Base-by-base conservation (phyloP, 2,329 filamentous ascomycete genomes). In the Metarhizium guizhouense region DNA sequence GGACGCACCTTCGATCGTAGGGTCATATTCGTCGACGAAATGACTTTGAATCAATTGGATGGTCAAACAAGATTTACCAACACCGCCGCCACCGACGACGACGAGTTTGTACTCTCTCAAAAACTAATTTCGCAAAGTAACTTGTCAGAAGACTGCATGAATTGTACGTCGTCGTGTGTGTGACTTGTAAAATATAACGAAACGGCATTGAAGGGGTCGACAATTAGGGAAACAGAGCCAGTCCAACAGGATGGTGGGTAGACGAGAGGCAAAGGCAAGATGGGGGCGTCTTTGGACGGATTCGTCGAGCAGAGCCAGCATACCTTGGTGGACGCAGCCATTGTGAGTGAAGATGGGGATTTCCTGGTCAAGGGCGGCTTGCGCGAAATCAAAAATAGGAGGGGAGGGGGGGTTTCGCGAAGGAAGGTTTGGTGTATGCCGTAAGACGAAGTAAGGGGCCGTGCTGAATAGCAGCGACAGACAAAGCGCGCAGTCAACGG, bases 1-100 rank as follows among this genome's bases (percentile, higher is more conserved):
- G 25, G 11, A 54, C 56, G 29, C 54, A 92, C 94, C 94, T 88
- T 99, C 94, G 69, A 99, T 97, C 67, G 94, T 99, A 56, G 94
- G 94, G 75, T 99, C 94, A 75, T 99, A 99, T 75, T 97, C 94
- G 74, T 97, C 94, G 71, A 97, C 93, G 78, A 99, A 99, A 74
- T 99, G 94, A 74, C 88, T 93, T 77, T 92, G 87, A 67, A 90
- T 90, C 74, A 93, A 84, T 79, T 97, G 94, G 70, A 99, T 97
- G 57, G 94, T 97, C 80, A 99, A 83, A 77, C 94, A 97, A 60
- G 93, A 97, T 81, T 99, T 99, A 78, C 94, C 94, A 63, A 99
- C 94, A 74, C 94, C 94, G 81, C 94, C 94, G 68, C 95, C 94
- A 66, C 94, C 94, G 63, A 99, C 92, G 60, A 97, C 94, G 59